Evolutionary conservation across 352 stramenopile species (phyloP), one percentile per base, ranked within the genome.

Genomic region (Peronospora tabacina): DNA sequence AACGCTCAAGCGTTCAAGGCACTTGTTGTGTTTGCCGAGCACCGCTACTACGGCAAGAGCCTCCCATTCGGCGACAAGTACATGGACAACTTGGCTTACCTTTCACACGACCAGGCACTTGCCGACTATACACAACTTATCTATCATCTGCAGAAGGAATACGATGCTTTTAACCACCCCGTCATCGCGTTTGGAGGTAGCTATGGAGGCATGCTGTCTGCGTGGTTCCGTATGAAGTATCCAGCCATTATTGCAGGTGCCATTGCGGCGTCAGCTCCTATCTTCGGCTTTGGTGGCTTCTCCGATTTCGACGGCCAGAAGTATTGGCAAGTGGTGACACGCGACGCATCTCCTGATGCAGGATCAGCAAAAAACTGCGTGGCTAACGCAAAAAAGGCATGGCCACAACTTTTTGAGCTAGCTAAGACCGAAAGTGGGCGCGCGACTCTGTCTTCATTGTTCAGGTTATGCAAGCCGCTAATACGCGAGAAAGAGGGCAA

Each of bases 191-290:
- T 98, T 66, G 94, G 94, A 28, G 94, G 94, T n/a, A 93, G 70
- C 50, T 98, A 98, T 57, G 91, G 94, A 19, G 95, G 95, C 6
- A 98, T 98, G 94, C 72, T 98, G 7, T 85, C 85, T 10, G 71
- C 85, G 22, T 98, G 91, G 86, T 84, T 96, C 52, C 83, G 94
- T n/a, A 93, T 97, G 62, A 96, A 97, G 71, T 98, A 98, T 65
- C 93, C 95, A 8, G 62, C 79, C 40, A 72, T 96, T 7, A 71
- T 97, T 7, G 73, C 82, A 38, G 95, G 95, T 16, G 87, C 89
- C 6, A 97, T 98, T 58, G 90, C 95, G 0, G 90, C 81, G 1
- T 97, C 87, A 6, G 95, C 95, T 13, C 95, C 95, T 8, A 97
- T 98, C 44, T 79, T 95, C 13, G 85, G 76, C 36, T 97, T 97